Evolutionary conservation across 1,284 basidiomycete genomes (phyloP).

Genomic region (Xanthoconium separans): DNA sequence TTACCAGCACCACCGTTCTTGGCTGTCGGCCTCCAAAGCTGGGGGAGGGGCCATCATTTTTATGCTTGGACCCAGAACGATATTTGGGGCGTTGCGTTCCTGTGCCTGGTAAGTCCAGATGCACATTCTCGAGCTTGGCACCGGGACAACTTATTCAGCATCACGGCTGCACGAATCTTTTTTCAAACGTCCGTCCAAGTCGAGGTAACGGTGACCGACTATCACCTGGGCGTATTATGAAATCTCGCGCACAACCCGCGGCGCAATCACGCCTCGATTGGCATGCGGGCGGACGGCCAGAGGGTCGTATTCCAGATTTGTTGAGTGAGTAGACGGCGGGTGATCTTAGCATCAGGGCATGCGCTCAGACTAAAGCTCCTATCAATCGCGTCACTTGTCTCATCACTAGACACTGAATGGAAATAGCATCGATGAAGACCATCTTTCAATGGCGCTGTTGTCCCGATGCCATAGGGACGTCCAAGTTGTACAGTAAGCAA

Average conservation of each 20-base stretch:
- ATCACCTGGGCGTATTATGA: slow-evolving; percentile 70
- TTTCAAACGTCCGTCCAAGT: slow-evolving; percentile 14
- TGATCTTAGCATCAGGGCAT: too few species aligned
- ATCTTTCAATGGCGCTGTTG: too few species aligned
- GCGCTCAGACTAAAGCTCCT: too few species aligned
- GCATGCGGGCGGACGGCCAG: too few species aligned
- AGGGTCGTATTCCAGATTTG: too few species aligned
- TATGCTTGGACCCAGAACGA: slow-evolving; percentile 50
- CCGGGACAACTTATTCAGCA: slow-evolving; percentile 85
- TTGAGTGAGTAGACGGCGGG: too few species aligned
- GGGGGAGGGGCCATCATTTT: slow-evolving; percentile 83
- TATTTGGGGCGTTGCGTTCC: slow-evolving; percentile 37
- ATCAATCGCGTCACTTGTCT: too few species aligned
- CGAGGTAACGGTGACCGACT: slow-evolving; percentile 74
- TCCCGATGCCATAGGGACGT: too few species aligned
- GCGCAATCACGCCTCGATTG: slow-evolving; percentile 2
- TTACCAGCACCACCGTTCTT: slow-evolving; percentile 27
- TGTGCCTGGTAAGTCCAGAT: too few species aligned
- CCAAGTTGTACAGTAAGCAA: too few species aligned
- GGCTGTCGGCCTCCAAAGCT: slow-evolving; percentile 84
- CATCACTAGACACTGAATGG: too few species aligned
- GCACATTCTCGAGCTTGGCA: slow-evolving; percentile 85
- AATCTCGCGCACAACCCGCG: slow-evolving; percentile 69
- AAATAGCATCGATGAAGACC: too few species aligned
- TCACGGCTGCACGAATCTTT: slow-evolving; percentile 64